Base-by-base conservation (phyloP, 2,329 filamentous ascomycete genomes). In the Dothistroma pini region DNA sequence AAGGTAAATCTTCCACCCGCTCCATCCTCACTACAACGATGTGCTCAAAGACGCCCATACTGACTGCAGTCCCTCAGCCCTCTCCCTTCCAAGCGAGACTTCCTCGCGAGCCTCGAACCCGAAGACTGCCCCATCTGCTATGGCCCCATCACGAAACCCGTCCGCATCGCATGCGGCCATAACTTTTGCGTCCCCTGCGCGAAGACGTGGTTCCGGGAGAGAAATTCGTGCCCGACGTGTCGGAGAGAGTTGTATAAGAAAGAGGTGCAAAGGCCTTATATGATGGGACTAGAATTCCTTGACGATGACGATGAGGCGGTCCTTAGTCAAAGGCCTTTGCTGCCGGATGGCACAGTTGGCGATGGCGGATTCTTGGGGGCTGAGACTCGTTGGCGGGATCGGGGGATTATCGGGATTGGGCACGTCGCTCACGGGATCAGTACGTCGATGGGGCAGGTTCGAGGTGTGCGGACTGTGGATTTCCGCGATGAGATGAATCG, bases 61-160 rank as follows among this genome's bases (percentile, higher is more conserved):
- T n/a, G 51, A 53, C 3, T 34, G 16, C 29, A 16, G 9, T 29
- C 4, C 29, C 4, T 2, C 19, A 10, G 29, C 31, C 8, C 38
- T 56, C 41, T n/a, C 41, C 41, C 41, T 8, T 44, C 41, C 2
- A 44, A 44, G 41, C 14, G n/a, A 9, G 16, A 44, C 5, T 44
- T 44, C 41, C 41, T 44, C 14, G 4, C 14, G 14, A 44, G 41
- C n/a, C 41, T 44, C 41, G 54, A 57, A 14, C 21, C 49, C 11
- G 41, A 50, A 25, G 25, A 35, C 29, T 57, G 54, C 31, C 41
- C 41, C 12, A 35, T 57, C 31, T 57, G 56, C 44, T 32, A 41
- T 16, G 48, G 29, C 12, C 11, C 6, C 4, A 29, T 29, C 31
- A 16, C n/a, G 2, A 14, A 51, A 9, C 47, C 56, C 7, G 25